Evolutionary conservation across 345 rosid species (phyloP).

Genomic region (Physaria fendleri): DNA sequence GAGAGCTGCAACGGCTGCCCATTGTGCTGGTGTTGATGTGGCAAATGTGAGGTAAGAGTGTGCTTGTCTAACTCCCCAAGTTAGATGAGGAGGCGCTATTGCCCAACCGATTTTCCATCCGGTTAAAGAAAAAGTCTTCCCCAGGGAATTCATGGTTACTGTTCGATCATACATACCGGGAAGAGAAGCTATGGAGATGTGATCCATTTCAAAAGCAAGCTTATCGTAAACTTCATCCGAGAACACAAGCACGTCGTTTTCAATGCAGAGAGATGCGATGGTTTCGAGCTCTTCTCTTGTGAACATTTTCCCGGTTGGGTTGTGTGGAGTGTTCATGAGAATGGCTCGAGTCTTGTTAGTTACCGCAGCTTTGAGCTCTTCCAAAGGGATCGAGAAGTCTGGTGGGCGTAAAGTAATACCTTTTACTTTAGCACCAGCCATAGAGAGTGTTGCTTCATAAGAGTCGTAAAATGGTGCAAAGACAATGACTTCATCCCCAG

Average conservation of each 20-base stretch:
- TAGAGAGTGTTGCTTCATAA: conserved; percentile 90
- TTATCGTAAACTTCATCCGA: conserved; percentile 91
- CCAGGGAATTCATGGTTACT: conserved; percentile 85
- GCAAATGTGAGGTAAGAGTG: conserved; percentile 89
- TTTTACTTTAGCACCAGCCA: conserved; percentile 86
- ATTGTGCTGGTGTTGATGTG: conserved; percentile 79
- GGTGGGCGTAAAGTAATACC: conserved; percentile 81
- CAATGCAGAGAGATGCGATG: conserved; percentile 74
- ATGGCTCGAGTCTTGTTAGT: conserved; percentile 73
- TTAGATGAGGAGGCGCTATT: conserved; percentile 76
- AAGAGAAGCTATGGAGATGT: conserved; percentile 83
- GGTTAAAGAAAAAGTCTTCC: conserved; percentile 89
- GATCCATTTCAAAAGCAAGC: conserved; percentile 88
- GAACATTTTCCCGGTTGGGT: conserved; percentile 97
- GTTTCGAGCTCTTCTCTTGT: conserved; percentile 57
- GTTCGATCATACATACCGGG: conserved; percentile 91
- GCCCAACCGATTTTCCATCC: conserved; percentile 99
- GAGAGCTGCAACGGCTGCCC: conserved; percentile 66
- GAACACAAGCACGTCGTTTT: conserved; percentile 80
- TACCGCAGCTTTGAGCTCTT: conserved; percentile 69
- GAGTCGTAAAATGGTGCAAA: conserved; percentile 95
- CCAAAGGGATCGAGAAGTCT: conserved; percentile 58
- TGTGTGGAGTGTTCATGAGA: conserved; percentile 85
- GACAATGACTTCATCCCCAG: conserved; percentile 88
- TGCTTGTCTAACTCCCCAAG: conserved; percentile 90